Conservation (phyloP, 192 early-diverging fungal species). For the Ambispora gerdemannii region DNA sequence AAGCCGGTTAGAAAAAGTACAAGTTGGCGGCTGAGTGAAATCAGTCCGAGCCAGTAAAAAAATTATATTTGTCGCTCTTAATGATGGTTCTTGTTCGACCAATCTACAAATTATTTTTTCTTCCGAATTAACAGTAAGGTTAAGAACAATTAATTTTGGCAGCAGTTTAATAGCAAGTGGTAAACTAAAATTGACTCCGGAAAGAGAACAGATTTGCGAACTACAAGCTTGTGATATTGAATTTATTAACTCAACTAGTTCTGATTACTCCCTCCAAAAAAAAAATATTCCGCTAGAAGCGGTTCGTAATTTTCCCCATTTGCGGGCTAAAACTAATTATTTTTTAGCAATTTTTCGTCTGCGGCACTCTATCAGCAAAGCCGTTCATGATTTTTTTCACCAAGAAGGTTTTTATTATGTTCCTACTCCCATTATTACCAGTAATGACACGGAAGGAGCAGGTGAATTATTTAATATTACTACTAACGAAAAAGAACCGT, state of each 20-base stretch:
- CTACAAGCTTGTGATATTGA: background rate
- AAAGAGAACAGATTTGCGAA: background rate
- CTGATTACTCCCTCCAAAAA: constrained; percentile 15
- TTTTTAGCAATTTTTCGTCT: constrained; percentile 12
- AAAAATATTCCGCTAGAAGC: constrained; percentile 17
- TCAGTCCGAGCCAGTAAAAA: constrained; percentile 3
- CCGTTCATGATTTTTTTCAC: constrained; percentile 17
- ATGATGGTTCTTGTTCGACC: background rate
- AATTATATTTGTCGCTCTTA: constrained; percentile 5
- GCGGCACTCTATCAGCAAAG: background rate
- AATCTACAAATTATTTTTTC: background rate
- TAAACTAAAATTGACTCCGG: background rate
- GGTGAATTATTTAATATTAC: constrained; percentile 17
- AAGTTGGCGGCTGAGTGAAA: constrained; percentile 15
- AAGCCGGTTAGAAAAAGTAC: constrained; percentile 15
- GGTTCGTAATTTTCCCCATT: constrained; percentile 14
- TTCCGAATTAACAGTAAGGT: background rate
- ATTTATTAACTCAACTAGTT: background rate
- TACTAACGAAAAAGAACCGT: constrained; percentile 8
- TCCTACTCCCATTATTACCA: constrained; percentile 14
- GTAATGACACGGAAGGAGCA: constrained; percentile 11
- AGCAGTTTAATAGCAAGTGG: constrained; percentile 10
- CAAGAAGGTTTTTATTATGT: constrained; percentile 20
- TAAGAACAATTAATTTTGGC: background rate
- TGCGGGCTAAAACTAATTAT: constrained; percentile 25